Evolutionary conservation across 139 green algal species (phyloP), one percentile per base, ranked within the genome.

Genomic region (Chlamydomonas urium): DNA sequence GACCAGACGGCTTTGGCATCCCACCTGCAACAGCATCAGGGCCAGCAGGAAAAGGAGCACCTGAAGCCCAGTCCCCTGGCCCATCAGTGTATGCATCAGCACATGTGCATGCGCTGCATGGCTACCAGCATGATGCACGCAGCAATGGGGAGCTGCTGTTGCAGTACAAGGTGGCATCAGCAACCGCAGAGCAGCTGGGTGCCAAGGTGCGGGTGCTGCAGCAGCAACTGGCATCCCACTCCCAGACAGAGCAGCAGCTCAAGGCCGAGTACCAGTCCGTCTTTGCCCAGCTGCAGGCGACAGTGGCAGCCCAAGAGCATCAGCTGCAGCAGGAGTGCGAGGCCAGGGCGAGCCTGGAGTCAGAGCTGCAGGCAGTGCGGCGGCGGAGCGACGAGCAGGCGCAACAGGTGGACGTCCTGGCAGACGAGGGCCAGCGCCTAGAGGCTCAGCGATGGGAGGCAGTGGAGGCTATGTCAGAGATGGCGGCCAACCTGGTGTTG

Each of bases 381-480:
- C 4, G 10, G 60, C 17, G 33, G 10, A 26, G 29, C 10, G 23
- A 38, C 10, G 33, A n/a, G 32, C 10, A 26, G 24, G 33, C 60
- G 10, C 19, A 24, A 26, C 60, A 67, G 60, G 10, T 47, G 60
- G 14, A 67, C 19, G 21, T 6, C 5, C 60, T 67, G 60, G 32
- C 38, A 10, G 21, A 67, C 19, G 14, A 45, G 60, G 31, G 60
- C 33, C 32, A 67, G 33, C 32, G 60, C 10, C 32, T 67, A 4
- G 60, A 67, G 60, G 32, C 4, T 6, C 19, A 67, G 33, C 60
- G 60, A 4, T 67, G 60, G 60, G 60, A 67, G 60, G 60, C 60
- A 6, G 33, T 67, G 60, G 26, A 67, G 60, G 60, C 60, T 23
- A 67, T 67, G 60, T 47, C 32, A 42, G 60, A 67, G 32, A 67